Conservation (phyloP, 495 filamentous ascomycete species). For the Podospora tetraspora region DNA sequence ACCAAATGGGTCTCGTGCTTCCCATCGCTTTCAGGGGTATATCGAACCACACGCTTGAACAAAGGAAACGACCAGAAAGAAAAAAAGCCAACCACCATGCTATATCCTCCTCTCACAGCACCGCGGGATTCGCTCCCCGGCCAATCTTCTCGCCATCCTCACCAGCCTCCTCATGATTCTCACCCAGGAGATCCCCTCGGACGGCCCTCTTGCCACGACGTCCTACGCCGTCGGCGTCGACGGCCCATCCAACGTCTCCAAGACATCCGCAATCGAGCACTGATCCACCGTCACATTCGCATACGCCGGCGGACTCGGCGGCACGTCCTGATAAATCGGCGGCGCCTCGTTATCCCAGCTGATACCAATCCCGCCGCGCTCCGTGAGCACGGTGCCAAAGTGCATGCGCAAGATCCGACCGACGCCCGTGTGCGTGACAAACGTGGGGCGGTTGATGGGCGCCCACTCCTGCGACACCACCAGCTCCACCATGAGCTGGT, state of each 20-base stretch:
- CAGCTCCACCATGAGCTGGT: slow-evolving; percentile 86
- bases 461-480: slow-evolving; percentile 91
- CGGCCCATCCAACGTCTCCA: slow-evolving; percentile 25
- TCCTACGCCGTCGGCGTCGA: background rate
- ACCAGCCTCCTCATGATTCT: background rate
- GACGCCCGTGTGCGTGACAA: slow-evolving; percentile 80
- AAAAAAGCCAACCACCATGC: background rate
- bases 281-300: slow-evolving; percentile 20
- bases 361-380: slow-evolving; percentile 82
- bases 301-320: slow-evolving; percentile 79
- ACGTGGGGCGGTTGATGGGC: slow-evolving; percentile 59
- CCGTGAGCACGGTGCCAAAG: slow-evolving; percentile 74
- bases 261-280: slow-evolving; percentile 20
- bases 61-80: background rate
- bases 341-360: slow-evolving; percentile 97
- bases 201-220: background rate
- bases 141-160: background rate
- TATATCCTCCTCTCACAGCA: background rate
- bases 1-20: background rate
- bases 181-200: too few relatives aligned
- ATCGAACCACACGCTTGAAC: background rate
- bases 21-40: background rate
- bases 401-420: slow-evolving; percentile 92
- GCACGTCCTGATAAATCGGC: slow-evolving; percentile 91
- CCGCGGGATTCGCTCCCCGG: background rate